Base-by-base conservation (phyloP, 2,329 filamentous ascomycete species). In the Arthrobotrys conoides region DNA sequence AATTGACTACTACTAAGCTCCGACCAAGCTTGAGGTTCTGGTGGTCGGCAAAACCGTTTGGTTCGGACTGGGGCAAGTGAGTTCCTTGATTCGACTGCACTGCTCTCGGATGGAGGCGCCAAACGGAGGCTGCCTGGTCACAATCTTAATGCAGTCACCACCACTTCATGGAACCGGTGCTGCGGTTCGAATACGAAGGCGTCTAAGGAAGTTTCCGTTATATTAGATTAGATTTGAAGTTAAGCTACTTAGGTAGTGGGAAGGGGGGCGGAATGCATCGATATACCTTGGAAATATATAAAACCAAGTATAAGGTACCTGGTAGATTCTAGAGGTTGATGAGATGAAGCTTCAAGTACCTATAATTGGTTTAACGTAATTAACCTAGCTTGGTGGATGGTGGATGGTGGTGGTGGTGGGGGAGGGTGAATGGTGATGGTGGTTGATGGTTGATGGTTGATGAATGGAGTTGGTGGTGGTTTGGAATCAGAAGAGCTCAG, bases 21-120 rank as follows among this genome's bases (percentile, higher is more conserved):
- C 49, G 49, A 53, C 49, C 20, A 30, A 53, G 49, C 49, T 53
- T 8, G 49, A 30, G 48, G 22, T 55, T 33, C n/a, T 33, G 44
- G 44, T 46, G 44, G 44, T 46, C n/a, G 30, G 27, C 41, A 63
- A 71, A 71, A 16, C 57, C 57, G 33, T 61, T 61, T 61, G 53
- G 33, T 51, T 38, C 6, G 44, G 44, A 46, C 16, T 46, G 20
- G 20, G 46, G 46, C 46, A 22, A 51, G n/a, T 20, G 57, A 46
- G 65, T 65, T 63, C 53, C 55, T 53, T 63, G 63, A 68, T 75
- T 75, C 71, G 38, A 69, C 30, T 14, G 38, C n/a, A 33, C 24
- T 55, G 27, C 55, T 27, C 44, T 76, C 71, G 71, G 72, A 61
- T 77, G 67, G 72, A 77, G 72, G 66, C 72, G 72, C 72, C 67